Conservation (phyloP, 129 eudicot species). For the Helianthus tuberosus region DNA sequence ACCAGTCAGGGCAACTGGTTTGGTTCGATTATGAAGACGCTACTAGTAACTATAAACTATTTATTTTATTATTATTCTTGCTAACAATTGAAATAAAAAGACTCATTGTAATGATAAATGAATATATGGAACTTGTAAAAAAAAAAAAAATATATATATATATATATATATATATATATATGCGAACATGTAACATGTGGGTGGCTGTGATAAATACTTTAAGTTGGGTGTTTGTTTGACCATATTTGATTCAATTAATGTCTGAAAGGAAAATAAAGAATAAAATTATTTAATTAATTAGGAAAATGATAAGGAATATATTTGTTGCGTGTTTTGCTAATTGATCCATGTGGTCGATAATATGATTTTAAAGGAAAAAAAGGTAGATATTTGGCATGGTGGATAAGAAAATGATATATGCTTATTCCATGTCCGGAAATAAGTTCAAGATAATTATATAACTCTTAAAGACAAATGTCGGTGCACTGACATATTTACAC, state of each 20-base stretch:
- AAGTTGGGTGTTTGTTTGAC: constrained; percentile 16
- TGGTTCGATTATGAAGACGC: no score
- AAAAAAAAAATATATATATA: no score
- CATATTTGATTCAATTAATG: constrained; percentile 13
- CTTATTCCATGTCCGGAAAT: constrained; percentile 15
- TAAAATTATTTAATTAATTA: background rate
- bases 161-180: no score
- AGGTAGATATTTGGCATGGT: constrained; percentile 23
- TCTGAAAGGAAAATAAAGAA: constrained; percentile 10
- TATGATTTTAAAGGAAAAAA: constrained; percentile 8
- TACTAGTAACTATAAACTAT: no score
- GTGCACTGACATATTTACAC: no score
- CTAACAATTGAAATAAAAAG: no score
- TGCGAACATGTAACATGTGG: constrained; percentile 34
- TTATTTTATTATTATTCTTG: no score
- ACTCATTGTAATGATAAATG: no score
- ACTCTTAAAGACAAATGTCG: no score
- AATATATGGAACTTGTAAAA: no score
- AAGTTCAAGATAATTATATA: constrained; percentile 13
- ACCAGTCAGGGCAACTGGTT: no score
- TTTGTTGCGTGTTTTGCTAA: constrained; percentile 23
- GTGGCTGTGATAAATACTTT: background rate
- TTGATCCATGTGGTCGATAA: constrained; percentile 7
- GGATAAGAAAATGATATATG: constrained; percentile 25
- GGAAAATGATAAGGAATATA: constrained; percentile 23